Conservation (phyloP, 345 rosid species). For the Rhizophora apiculata region DNA sequence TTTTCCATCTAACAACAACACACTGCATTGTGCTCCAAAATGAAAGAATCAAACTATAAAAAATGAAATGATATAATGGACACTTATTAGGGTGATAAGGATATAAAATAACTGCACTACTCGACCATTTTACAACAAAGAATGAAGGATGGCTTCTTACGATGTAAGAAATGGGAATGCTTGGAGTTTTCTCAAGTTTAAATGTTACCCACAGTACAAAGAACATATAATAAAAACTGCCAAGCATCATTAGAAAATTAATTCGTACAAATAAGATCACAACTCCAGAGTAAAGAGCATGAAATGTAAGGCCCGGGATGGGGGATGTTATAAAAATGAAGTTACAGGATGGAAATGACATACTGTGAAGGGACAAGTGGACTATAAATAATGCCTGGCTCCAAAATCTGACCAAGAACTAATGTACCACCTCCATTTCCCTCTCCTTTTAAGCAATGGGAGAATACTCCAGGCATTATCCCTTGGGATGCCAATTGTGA, state of each 20-base stretch:
- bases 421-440: conserved; percentile 37
- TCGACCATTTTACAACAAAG: too few relatives aligned
- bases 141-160: too few relatives aligned
- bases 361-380: conserved; percentile 36
- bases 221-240: not conserved
- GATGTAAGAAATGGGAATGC: too few relatives aligned
- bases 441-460: conserved; percentile 36
- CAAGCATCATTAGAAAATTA: not conserved
- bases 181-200: too few relatives aligned
- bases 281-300: not conserved
- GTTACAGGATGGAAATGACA: conserved; percentile 3
- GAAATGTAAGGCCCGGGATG: not conserved
- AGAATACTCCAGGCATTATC: conserved; percentile 29
- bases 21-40: too few relatives aligned
- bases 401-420: conserved; percentile 38
- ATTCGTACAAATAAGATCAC: not conserved
- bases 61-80: too few relatives aligned
- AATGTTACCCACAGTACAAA: too few relatives aligned
- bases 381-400: conserved; percentile 33
- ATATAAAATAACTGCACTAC: too few relatives aligned
- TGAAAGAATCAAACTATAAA: too few relatives aligned
- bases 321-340: not conserved
- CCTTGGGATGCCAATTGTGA: conserved; percentile 31
- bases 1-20: too few relatives aligned
- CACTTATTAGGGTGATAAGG: too few relatives aligned